These are phyloP conservation scores for Carex myosuroides DNA, from an alignment of 176 grass and related monocot species.

Conservation along the genomic window DNA sequence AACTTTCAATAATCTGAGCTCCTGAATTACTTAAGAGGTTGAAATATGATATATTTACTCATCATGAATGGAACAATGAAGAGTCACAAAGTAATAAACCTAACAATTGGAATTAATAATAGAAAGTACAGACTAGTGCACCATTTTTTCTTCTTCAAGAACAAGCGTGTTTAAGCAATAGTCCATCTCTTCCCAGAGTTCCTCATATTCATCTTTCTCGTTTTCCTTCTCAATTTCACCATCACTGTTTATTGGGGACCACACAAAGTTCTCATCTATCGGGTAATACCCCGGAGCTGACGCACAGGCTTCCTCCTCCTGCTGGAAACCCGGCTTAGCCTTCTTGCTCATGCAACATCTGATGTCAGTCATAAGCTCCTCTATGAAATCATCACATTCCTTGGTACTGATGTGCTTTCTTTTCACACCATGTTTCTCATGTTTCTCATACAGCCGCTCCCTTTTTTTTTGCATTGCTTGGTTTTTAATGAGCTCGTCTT, in stretches of 20 bases:
- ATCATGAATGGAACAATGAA: not conserved
- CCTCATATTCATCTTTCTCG: conserved; percentile 57
- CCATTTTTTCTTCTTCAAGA: conserved; percentile 73
- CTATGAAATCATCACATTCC: conserved; percentile 53
- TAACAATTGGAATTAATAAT: not conserved
- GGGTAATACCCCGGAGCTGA: conserved; percentile 15
- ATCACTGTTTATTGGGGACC: conserved; percentile 35
- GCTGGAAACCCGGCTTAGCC: conserved; percentile 26
- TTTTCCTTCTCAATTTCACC: conserved; percentile 36
- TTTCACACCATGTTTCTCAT: conserved; percentile 27
- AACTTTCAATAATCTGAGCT: not conserved
- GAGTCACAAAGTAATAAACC: not conserved
- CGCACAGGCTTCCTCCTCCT: conserved; percentile 7
- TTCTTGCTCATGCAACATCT: conserved; percentile 52
- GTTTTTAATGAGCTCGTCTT: conserved; percentile 10
- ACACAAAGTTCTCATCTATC: conserved; percentile 60
- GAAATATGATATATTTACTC: not conserved
- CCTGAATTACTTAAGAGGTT: not conserved
- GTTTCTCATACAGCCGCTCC: conserved; percentile 3
- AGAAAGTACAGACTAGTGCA: conserved; percentile 14
- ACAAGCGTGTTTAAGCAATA: conserved; percentile 49
- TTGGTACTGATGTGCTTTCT: not conserved
- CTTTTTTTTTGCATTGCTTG: conserved; percentile 23
- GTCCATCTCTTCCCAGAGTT: conserved; percentile 85
- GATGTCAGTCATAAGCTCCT: conserved; percentile 62